A percentile compares a stretch with the other conserved stretches of the same genome.
These are phyloP conservation scores for Synchytrium microbalum DNA, from an alignment of 371 early-diverging fungal species.

Conservation along the genomic window DNA sequence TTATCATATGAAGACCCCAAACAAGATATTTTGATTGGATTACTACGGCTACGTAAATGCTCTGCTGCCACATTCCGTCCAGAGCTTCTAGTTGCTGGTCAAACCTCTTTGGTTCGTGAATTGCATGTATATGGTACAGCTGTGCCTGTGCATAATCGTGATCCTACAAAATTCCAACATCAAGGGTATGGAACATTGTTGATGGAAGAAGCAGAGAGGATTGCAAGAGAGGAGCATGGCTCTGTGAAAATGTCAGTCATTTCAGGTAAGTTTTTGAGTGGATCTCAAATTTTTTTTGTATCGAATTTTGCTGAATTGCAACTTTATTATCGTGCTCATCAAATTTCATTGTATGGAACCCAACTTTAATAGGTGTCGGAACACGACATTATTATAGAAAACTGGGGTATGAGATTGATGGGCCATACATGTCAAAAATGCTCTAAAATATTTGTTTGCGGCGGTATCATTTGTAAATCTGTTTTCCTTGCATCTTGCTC, in stretches of 20 bases:
- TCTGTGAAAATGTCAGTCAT: slow-evolving; percentile 96
- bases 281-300: too few relatives aligned
- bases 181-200: slow-evolving; percentile 98
- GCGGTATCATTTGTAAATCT: too few relatives aligned
- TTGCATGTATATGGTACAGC: slow-evolving; percentile 99
- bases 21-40: slow-evolving; percentile 97
- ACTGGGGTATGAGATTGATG: slow-evolving; percentile 97
- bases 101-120: slow-evolving; percentile 94
- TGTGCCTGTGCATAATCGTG: slow-evolving; percentile 93
- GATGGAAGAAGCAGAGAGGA: slow-evolving; percentile 99
- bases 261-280: slow-evolving; percentile 56
- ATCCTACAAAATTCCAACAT: slow-evolving; percentile 98
- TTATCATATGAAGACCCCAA: slow-evolving; percentile 98
- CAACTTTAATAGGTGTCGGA: slow-evolving; percentile 90
- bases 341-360: too few relatives aligned
- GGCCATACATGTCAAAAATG: slow-evolving; percentile 30
- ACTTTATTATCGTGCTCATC: too few relatives aligned
- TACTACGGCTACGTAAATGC: slow-evolving; percentile 95
- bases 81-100: slow-evolving; percentile 65
- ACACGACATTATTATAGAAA: slow-evolving; percentile 98
- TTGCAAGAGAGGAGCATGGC: slow-evolving; percentile 97
- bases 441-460: too few relatives aligned
- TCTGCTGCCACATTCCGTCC: slow-evolving; percentile 84
- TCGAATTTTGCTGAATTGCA: too few relatives aligned
- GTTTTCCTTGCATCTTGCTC: too few relatives aligned